phyloP scores from a whole-genome alignment of 805 yeast species.

The Wickerhamiella brachini region DNA sequence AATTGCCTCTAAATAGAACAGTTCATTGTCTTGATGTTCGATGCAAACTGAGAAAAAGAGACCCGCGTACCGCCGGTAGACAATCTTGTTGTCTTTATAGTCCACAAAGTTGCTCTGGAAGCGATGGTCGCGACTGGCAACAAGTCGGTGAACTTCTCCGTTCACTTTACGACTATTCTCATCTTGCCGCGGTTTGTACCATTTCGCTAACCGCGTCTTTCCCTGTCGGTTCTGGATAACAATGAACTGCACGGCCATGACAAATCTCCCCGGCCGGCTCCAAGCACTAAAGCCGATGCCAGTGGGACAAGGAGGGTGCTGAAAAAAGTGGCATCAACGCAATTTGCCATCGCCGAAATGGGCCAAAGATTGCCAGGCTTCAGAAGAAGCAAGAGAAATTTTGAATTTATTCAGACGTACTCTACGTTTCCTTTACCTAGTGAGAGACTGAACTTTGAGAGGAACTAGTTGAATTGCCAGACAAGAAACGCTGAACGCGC shows the following conservation, averaged over 20 bases:
- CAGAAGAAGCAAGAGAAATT: too few species aligned
- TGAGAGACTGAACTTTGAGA: too few species aligned
- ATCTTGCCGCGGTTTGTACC: slow-evolving; percentile 42
- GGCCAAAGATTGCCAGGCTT: background rate
- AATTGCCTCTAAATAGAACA: slow-evolving; percentile 67
- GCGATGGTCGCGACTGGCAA: slow-evolving; percentile 72
- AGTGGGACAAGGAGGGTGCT: background rate
- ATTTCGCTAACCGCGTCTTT: slow-evolving; percentile 71
- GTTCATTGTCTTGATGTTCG: slow-evolving; percentile 68
- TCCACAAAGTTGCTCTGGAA: slow-evolving; percentile 74
- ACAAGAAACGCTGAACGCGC: too few species aligned
- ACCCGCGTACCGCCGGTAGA: slow-evolving; percentile 86
- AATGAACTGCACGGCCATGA: slow-evolving; percentile 68
- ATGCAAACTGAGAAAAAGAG: slow-evolving; percentile 75
- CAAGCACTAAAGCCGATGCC: background rate
- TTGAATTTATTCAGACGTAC: too few species aligned
- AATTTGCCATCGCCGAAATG: background rate
- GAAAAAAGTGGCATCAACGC: background rate
- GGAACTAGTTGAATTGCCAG: too few species aligned
- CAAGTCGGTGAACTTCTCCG: slow-evolving; percentile 59
- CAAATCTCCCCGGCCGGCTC: background rate
- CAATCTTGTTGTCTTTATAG: slow-evolving; percentile 50
- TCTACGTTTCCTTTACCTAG: too few species aligned
- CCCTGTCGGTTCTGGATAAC: slow-evolving; percentile 87
- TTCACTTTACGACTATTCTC: slow-evolving; percentile 35